Evolutionary conservation across 2,329 filamentous ascomycete genomes (phyloP), one percentile per base, ranked within the genome.

Genomic region (Biscogniauxia mediterranea): DNA sequence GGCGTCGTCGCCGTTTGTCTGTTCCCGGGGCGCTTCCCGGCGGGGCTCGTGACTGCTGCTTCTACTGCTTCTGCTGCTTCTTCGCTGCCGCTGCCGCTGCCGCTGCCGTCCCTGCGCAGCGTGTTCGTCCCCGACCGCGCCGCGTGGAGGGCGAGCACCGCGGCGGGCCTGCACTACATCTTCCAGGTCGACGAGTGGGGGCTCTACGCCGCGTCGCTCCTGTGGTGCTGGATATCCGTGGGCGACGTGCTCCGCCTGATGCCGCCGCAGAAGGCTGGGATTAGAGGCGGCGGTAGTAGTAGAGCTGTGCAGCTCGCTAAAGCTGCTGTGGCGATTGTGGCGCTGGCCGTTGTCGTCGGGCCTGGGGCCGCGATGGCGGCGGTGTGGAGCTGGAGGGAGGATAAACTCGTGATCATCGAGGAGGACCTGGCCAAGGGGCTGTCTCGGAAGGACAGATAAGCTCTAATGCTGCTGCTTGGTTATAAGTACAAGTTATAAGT

Each of bases 111-210:
- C 61, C 25, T 67, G 66, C 38, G 38, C 38, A 46, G 38, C 56
- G 65, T 72, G 11, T 71, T 73, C 57, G 38, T 70, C 13, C 71
- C 71, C 15, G 57, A 63, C 53, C 57, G 61, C 20, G 46, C 25
- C 5, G 51, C 54, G 1, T 66, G 65, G 69, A 62, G 60, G 38
- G 63, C 64, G 2, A 66, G 58, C 61, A 68, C 68, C 23, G 63
- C 63, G 21, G 56, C 62, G 9, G 70, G 70, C 15, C 57, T 73
- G 55, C 70, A 73, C 55, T 73, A 70, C 19, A 70, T 72, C 64
- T 72, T 73, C 66, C 70, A 72, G 63, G 32, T 68, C 32, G 71
- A 73, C 60, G 67, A 64, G 63, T 69, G 65, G 61, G 68, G 69
- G 42, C 67, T 68, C 52, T 70, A 63, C 58, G 52, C 56, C 38